These are phyloP conservation scores for Tolypocladium cylindrosporum DNA, from an alignment of 2,329 filamentous ascomycete species.

Conservation along the genomic window DNA sequence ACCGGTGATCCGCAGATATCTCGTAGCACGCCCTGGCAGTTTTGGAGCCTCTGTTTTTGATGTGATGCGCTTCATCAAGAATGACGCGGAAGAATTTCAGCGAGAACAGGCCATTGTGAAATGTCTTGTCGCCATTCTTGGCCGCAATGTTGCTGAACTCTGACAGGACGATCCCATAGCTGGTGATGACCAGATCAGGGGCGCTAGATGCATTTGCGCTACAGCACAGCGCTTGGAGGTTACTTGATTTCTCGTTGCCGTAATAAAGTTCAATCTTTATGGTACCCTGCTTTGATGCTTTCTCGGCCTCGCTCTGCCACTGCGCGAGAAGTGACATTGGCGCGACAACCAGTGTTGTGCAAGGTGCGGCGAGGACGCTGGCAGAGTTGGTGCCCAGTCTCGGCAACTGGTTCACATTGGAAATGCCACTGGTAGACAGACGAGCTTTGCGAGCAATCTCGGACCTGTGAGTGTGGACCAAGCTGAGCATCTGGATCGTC, in stretches of 20 bases:
- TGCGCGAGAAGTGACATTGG: constrained; percentile 95
- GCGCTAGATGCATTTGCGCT: constrained; percentile 62
- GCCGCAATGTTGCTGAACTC: constrained; percentile 66
- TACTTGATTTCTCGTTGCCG: constrained; percentile 69
- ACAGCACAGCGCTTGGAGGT: constrained; percentile 72
- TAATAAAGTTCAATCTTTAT: constrained; percentile 87
- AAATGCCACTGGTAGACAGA: constrained; percentile 14
- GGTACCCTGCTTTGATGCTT: constrained; percentile 75
- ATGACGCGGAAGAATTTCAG: constrained; percentile 92
- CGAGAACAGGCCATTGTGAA: constrained; percentile 72
- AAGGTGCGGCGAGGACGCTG: constrained; percentile 59
- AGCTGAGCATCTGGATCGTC: constrained; percentile 95
- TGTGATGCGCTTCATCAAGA: constrained; percentile 87
- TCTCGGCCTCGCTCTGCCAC: constrained; percentile 92
- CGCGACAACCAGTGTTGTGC: constrained; percentile 89
- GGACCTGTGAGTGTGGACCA: constrained; percentile 76
- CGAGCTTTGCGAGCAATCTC: constrained; percentile 34
- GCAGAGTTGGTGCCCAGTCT: constrained; percentile 48
- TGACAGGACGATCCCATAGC: constrained; percentile 83
- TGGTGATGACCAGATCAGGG: constrained; percentile 88
- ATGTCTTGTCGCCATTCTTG: constrained; percentile 54
- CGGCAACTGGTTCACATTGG: constrained; percentile 50
- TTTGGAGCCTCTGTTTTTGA: constrained; percentile 85
- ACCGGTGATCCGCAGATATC: constrained; percentile 73
- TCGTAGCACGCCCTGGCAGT: constrained; percentile 94